Evolutionary conservation across 768 basidiomycete genomes (phyloP).

Genomic region (Russula brevipes): DNA sequence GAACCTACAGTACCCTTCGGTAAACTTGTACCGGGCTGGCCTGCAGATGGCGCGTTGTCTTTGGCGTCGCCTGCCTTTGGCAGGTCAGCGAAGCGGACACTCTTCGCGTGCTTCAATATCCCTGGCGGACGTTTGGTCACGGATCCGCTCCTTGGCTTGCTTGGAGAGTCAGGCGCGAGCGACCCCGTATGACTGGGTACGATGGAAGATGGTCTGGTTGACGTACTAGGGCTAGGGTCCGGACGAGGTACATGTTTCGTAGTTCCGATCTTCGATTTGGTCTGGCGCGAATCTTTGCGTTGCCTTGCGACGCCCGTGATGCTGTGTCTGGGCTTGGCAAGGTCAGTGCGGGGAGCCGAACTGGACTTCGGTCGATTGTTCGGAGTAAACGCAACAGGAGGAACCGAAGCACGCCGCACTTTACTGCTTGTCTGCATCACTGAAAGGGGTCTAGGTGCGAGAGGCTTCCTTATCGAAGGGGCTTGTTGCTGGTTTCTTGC

Average conservation of each 20-base stretch:
- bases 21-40: background rate
- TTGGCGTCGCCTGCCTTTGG: background rate
- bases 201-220: background rate
- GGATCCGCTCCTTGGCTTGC: background rate
- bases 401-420: slow-evolving; percentile 16
- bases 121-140: slow-evolving; percentile 16
- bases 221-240: background rate
- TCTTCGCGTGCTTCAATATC: slow-evolving; percentile 25
- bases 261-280: background rate
- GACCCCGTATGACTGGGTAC: background rate
- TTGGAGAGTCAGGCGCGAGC: background rate
- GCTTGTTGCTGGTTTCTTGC: slow-evolving; percentile 3
- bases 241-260: background rate
- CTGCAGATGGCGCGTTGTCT: background rate
- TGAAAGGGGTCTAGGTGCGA: background rate
- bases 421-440: background rate
- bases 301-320: background rate
- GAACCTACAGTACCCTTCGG: background rate
- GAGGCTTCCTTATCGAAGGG: slow-evolving; percentile 9
- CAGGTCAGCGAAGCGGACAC: slow-evolving; percentile 24
- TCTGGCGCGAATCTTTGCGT: background rate
- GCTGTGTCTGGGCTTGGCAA: slow-evolving; percentile 1
- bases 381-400: background rate
- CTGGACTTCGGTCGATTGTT: slow-evolving; percentile 16
- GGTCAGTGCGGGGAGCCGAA: slow-evolving; percentile 13